These are phyloP conservation scores for Persicaria maculosa DNA, from an alignment of 148 eudicot genomes.

Conservation along the genomic window DNA sequence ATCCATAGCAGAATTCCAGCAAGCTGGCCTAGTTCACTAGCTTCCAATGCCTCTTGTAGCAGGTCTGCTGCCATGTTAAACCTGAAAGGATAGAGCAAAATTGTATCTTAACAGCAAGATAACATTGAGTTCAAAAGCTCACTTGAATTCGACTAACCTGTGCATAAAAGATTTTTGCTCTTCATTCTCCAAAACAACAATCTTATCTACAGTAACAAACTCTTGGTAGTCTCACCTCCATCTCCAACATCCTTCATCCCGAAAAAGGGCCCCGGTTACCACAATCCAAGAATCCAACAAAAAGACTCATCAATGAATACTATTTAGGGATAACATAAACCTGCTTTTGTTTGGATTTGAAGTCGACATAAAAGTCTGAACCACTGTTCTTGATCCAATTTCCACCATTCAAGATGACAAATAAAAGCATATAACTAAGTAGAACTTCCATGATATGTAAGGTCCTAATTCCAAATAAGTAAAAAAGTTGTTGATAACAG, in stretches of 20 bases:
- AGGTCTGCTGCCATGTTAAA: conserved; percentile 93
- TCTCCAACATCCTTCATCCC: conserved; percentile 62
- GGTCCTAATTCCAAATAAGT: too few species aligned
- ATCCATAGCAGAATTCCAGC: conserved; percentile 96
- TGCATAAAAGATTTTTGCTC: conserved; percentile 98
- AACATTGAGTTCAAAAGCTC: background rate
- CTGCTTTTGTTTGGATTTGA: conserved; percentile 32
- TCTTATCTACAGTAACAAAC: conserved; percentile 49
- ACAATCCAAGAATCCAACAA: background rate
- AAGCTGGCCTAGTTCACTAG: conserved; percentile 71
- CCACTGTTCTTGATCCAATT: conserved; percentile 83
- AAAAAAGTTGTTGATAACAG: too few species aligned
- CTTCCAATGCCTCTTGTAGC: conserved; percentile 60
- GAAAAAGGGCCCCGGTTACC: conserved; percentile 14
- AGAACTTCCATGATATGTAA: too few species aligned
- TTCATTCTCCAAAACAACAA: conserved; percentile 80
- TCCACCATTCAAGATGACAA: conserved; percentile 67
- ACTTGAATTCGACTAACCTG: conserved; percentile 40
- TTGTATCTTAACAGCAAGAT: background rate
- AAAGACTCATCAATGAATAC: background rate
- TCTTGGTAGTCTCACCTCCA: conserved; percentile 73
- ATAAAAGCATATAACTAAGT: too few species aligned
- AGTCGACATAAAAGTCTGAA: conserved; percentile 79
- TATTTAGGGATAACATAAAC: conserved; percentile 15
- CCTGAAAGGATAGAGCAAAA: conserved; percentile 31